Percentiles rank a stretch among this genome's conserved stretches.
Conservation (phyloP, 2,329 filamentous ascomycete genomes). For the Sporothrix curviconia region DNA sequence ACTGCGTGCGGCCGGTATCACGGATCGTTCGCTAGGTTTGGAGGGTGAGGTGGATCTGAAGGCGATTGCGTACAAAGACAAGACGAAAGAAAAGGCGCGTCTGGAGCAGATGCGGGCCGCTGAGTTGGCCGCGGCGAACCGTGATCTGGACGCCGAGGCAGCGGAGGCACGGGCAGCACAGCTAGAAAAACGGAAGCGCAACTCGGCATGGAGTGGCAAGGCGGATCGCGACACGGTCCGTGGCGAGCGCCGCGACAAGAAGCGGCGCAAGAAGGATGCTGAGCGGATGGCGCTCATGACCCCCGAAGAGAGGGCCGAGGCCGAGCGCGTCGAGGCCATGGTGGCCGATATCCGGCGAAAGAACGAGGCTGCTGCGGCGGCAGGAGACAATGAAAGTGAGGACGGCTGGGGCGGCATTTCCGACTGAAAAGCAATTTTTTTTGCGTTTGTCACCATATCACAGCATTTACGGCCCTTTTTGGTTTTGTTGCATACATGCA, state of each 20-base stretch:
- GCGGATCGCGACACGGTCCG: constrained; percentile 59
- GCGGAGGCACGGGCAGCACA: constrained; percentile 28
- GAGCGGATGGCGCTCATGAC: constrained; percentile 59
- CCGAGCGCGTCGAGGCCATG: constrained; percentile 57
- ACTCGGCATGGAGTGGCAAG: constrained; percentile 68
- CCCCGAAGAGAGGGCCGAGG: constrained; percentile 59
- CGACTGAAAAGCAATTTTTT: background rate
- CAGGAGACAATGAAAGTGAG: background rate
- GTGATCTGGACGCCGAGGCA: constrained; percentile 28
- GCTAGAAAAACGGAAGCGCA: constrained; percentile 48
- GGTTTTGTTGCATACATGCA: too few species aligned
- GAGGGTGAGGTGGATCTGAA: constrained; percentile 61
- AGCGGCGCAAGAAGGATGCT: constrained; percentile 45
- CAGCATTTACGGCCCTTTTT: background rate
- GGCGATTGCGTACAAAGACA: constrained; percentile 64
- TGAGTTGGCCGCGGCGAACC: constrained; percentile 39
- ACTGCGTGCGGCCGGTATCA: constrained; percentile 61
- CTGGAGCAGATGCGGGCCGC: constrained; percentile 42
- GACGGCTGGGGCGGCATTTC: constrained; percentile 11
- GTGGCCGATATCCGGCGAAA: constrained; percentile 56
- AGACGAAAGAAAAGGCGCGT: constrained; percentile 60
- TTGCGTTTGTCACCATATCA: background rate
- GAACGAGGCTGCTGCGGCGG: constrained; percentile 36
- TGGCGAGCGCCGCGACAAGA: constrained; percentile 31
- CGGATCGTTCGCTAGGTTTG: constrained; percentile 57